phyloP scores from a whole-genome alignment of 1,284 basidiomycete species.

The Papiliotrema fonsecae region DNA sequence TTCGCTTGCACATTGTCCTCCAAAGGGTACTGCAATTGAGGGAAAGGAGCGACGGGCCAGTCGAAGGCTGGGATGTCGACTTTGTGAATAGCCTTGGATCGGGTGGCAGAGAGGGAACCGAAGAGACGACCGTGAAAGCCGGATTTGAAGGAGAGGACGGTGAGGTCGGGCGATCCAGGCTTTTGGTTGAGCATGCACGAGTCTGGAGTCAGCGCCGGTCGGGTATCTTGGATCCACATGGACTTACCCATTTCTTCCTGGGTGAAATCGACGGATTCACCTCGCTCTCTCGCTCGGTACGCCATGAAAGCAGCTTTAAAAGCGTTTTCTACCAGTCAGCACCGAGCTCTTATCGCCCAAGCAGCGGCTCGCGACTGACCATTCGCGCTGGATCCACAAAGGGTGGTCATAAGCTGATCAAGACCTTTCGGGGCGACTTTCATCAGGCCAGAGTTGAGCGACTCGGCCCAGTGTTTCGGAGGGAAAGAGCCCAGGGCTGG shows the following conservation, averaged over 20 bases:
- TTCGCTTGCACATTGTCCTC: slow-evolving; percentile 53
- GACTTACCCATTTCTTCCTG: slow-evolving; percentile 36
- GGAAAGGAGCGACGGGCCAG: slow-evolving; percentile 54
- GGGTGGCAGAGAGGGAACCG: slow-evolving; percentile 52
- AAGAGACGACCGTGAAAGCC: slow-evolving; percentile 54
- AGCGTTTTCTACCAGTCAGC: slow-evolving; percentile 46
- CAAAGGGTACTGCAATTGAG: slow-evolving; percentile 53
- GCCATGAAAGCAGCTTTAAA: slow-evolving; percentile 55
- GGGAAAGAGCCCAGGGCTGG: slow-evolving; percentile 56
- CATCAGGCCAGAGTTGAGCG: slow-evolving; percentile 51
- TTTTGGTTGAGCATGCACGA: slow-evolving; percentile 54
- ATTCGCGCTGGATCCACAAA: slow-evolving; percentile 43
- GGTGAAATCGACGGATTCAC: slow-evolving; percentile 24
- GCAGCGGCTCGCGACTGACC: slow-evolving; percentile 41
- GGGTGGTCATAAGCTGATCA: slow-evolving; percentile 48
- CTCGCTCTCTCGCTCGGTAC: slow-evolving; percentile 16
- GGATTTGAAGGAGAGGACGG: slow-evolving; percentile 53
- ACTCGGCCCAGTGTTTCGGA: slow-evolving; percentile 49
- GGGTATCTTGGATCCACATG: neutral
- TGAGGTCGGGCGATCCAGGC: slow-evolving; percentile 53
- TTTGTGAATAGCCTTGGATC: slow-evolving; percentile 54
- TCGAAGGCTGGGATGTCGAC: slow-evolving; percentile 57
- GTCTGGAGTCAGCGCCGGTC: slow-evolving; percentile 12
- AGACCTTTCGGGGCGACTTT: slow-evolving; percentile 53
- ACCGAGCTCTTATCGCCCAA: slow-evolving; percentile 12